Conservation (phyloP, 192 early-diverging fungal species). For the Chytriomyces sp. region DNA sequence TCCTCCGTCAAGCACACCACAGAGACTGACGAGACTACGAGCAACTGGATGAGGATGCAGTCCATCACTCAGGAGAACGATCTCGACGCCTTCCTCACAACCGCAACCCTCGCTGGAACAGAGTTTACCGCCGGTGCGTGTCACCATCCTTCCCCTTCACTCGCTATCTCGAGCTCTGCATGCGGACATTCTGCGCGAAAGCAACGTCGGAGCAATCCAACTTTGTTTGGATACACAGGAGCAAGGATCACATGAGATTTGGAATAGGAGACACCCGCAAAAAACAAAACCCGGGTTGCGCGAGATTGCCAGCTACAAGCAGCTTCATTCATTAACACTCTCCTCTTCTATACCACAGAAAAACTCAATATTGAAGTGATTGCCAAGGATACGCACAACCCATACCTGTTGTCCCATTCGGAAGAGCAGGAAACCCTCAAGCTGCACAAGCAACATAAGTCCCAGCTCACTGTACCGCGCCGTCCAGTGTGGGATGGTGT, state of each 20-base stretch:
- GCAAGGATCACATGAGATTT: too few species aligned
- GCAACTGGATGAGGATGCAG: conserved; percentile 81
- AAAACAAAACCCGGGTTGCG: too few species aligned
- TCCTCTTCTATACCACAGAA: too few species aligned
- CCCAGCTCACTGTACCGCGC: conserved; percentile 81
- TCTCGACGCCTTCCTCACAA: conserved; percentile 92
- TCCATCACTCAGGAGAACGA: conserved; percentile 97
- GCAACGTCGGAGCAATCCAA: too few species aligned
- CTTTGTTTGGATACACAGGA: too few species aligned
- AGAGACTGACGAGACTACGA: conserved; percentile 78
- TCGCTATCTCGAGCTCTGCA: too few species aligned
- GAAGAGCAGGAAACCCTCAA: conserved; percentile 77
- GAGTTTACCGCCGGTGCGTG: conserved; percentile 85
- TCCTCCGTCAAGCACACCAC: conserved; percentile 72
- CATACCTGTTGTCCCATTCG: conserved; percentile 76
- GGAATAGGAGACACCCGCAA: too few species aligned
- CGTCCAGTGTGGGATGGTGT: conserved; percentile 83
- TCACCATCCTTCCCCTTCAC: too few species aligned
- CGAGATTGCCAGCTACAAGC: too few species aligned
- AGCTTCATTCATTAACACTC: too few species aligned
- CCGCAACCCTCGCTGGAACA: conserved; percentile 92
- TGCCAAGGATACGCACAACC: conserved; percentile 71
- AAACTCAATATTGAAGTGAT: conserved; percentile 83
- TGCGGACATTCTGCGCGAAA: too few species aligned
- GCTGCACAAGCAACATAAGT: conserved; percentile 76